Evolutionary conservation across 306 rosid genomes (phyloP).

Genomic region (Quillaja saponaria): DNA sequence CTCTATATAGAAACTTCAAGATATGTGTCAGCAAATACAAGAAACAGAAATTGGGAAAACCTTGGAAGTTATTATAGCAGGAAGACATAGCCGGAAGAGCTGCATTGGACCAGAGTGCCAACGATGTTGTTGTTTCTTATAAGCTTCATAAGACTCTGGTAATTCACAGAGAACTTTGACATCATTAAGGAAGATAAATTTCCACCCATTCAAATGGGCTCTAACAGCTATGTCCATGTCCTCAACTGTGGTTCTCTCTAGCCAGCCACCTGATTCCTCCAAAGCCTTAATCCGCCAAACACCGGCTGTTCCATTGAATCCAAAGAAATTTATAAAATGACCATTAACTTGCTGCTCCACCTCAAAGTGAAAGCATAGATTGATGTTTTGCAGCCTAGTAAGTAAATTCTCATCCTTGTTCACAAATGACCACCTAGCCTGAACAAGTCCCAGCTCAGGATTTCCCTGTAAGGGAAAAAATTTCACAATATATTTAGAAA

Average conservation of each 20-base stretch:
- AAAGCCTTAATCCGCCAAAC: slow-evolving; percentile 94
- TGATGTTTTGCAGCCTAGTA: slow-evolving; percentile 90
- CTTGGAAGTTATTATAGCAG: slow-evolving; percentile 81
- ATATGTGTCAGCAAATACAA: background rate
- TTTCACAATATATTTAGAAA: slow-evolving; percentile 11
- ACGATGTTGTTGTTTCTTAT: slow-evolving; percentile 95
- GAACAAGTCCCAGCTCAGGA: slow-evolving; percentile 90
- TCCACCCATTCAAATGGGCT: slow-evolving; percentile 96
- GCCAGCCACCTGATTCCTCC: slow-evolving; percentile 98
- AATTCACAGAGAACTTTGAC: slow-evolving; percentile 88
- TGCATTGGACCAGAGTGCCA: slow-evolving; percentile 99
- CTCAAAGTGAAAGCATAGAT: slow-evolving; percentile 97
- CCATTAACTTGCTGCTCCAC: slow-evolving; percentile 99
- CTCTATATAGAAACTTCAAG: background rate
- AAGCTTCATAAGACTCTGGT: slow-evolving; percentile 96
- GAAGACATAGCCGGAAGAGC: slow-evolving; percentile 87
- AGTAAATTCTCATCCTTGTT: slow-evolving; percentile 95
- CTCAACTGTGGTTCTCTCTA: slow-evolving; percentile 95
- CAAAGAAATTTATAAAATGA: slow-evolving; percentile 80
- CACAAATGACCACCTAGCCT: slow-evolving; percentile 93
- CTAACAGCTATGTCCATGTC: slow-evolving; percentile 98
- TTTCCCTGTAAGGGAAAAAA: slow-evolving; percentile 61
- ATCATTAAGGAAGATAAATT: slow-evolving; percentile 88
- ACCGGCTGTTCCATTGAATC: slow-evolving; percentile 98
- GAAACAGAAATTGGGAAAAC: slow-evolving; percentile 31